These are phyloP conservation scores for Copromyces sp. DNA, from an alignment of 495 filamentous ascomycete genomes.

Conservation along the genomic window DNA sequence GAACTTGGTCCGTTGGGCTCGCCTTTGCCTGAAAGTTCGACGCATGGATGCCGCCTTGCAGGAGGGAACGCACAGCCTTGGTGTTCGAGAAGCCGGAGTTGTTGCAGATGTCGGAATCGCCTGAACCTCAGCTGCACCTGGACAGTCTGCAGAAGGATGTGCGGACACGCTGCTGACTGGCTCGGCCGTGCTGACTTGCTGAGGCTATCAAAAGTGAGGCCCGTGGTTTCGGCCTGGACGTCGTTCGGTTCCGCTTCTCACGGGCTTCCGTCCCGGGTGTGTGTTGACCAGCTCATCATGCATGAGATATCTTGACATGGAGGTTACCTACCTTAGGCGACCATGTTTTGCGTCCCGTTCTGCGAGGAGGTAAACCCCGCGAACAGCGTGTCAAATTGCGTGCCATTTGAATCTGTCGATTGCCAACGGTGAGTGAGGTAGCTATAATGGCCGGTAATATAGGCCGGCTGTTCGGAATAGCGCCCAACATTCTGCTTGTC, in stretches of 20 bases:
- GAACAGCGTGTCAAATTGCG: not conserved
- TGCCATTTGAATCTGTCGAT: not conserved
- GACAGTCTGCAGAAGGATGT: not conserved
- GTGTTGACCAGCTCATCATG: conserved; percentile 29
- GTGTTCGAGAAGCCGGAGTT: not conserved
- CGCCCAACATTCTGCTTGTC: not conserved
- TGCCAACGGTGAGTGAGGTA: not conserved
- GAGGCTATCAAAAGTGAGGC: not conserved
- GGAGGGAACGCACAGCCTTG: not conserved
- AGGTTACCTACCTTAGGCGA: conserved; percentile 19
- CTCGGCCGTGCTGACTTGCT: not conserved
- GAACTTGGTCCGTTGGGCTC: not conserved
- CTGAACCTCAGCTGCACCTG: not conserved
- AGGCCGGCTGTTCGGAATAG: not conserved
- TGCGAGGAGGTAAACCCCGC: not conserved
- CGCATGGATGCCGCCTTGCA: not conserved
- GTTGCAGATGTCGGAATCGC: not conserved
- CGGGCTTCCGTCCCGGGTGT: not conserved
- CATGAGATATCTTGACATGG: conserved; percentile 17
- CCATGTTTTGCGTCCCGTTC: conserved; percentile 23
- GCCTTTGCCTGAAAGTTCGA: not conserved
- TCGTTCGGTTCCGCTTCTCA: not conserved
- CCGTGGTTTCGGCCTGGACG: not conserved
- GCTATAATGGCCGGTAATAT: not conserved
- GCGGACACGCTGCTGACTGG: not conserved